Evolutionary conservation across 2,329 filamentous ascomycete species (phyloP), one percentile per base, ranked within the genome.

Genomic region (Sordariomycetes sp.): DNA sequence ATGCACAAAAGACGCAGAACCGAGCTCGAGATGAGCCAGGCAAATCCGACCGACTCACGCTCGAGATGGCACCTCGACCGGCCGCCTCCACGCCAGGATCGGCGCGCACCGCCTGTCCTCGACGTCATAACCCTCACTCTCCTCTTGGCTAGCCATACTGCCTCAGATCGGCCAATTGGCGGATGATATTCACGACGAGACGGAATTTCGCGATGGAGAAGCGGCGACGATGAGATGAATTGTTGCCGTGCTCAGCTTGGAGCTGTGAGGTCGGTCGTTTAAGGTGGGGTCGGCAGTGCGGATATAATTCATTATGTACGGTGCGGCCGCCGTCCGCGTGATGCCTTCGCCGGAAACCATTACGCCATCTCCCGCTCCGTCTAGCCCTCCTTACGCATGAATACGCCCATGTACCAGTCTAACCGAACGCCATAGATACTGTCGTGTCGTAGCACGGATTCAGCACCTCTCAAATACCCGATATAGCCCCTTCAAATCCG

Each of bases 391-490:
- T 50, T 55, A 22, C 10, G 14, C 14, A 55, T 24, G 50, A 34
- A 50, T 11, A 20, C 37, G 11, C 8, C 28, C 37, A 32, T 5
- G 28, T 14, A 58, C 10, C 56, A 50, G 10, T 6, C 22, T 12
- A 24, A n/a, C 20, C 4, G n/a, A 50, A 50, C 46, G 20, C 46
- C 46, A 11, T 22, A n/a, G 2, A 50, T 11, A 4, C 46, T 6
- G 22, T 43, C 3, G 14, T 32, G 28, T 32, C 28, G 8, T 32
- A 32, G 37, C 5, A 14, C 37, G 46, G 22, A 24, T 22, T 81
- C 71, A 97, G 70, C 94, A 97, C 58, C 94, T 78, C 73, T 99
- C 94, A 77, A 99, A 99, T 2, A 97, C 92, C 53, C 89, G 79
- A 71, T 99, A 99, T 59, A 99, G 69, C 0, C 92, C 91, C 71